Base-by-base conservation (phyloP, 2,329 filamentous ascomycete species). In the Alternaria dauci region DNA sequence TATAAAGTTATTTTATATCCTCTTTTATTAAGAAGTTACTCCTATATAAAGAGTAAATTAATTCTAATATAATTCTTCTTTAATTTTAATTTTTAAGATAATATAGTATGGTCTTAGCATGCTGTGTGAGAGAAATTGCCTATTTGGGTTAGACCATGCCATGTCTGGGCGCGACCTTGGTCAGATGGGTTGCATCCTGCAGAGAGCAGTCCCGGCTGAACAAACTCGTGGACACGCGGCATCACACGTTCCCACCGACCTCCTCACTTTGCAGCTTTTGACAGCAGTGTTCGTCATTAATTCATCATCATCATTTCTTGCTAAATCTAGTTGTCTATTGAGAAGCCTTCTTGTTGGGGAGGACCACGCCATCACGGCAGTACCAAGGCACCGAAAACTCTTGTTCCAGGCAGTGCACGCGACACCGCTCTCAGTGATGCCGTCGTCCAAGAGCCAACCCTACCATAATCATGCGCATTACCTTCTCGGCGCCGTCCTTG, bases 391-490 rank as follows among this genome's bases (percentile, higher is more conserved):
- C 56, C 42, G 42, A 58, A 11, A 23, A 47, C 51, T 26, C 50
- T 54, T 54, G 50, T 43, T 42, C 34, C 47, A 41, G 48, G 55
- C 55, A 43, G 55, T 58, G 55, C 55, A 55, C 23, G 36, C 46
- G 47, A 56, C 44, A 9, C n/a, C 14, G 47, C 53, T 38, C 52
- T 28, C 55, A 58, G 16, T 41, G 42, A 23, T 52, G 34, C 44
- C 62, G 67, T 38, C 60, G 67, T 41, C 70, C 67, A 64, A 72
- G 71, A 55, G 67, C 66, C 57, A 72, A 48, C 23, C 76, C 76
- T 12, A 77, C 76, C 74, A 77, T 67, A 28, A 78, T 75, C 75
- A 78, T 78, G 28, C 76, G 69, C 55, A 77, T 72, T 18, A 76
- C 70, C 42, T 74, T 77, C 64, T 79, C 76, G 12, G 76, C 75